phyloP scores from a whole-genome alignment of 2,329 filamentous ascomycete species.

The Aspergillus sp. region DNA sequence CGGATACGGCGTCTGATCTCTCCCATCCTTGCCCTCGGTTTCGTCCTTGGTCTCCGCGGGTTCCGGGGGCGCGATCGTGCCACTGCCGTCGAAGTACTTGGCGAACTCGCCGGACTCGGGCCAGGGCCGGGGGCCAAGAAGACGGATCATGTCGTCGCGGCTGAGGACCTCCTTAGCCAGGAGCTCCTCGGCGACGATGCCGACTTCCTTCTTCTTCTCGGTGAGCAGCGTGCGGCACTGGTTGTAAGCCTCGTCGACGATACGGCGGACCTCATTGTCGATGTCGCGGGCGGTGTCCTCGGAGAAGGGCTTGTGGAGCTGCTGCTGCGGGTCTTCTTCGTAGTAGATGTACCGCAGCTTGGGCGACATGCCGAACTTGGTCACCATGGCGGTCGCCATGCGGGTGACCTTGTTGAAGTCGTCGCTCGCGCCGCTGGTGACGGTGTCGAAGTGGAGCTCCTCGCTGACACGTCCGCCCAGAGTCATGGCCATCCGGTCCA shows the following conservation, averaged over 20 bases:
- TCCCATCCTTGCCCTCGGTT: slow-evolving; percentile 44
- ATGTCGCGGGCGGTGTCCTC: slow-evolving; percentile 92
- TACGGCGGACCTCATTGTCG: slow-evolving; percentile 84
- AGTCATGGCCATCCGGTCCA: slow-evolving; percentile 99
- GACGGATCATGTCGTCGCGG: slow-evolving; percentile 85
- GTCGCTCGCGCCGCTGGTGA: slow-evolving; percentile 91
- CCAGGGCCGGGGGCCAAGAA: slow-evolving; percentile 82
- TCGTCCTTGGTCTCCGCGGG: slow-evolving; percentile 35
- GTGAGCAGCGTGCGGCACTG: slow-evolving; percentile 81
- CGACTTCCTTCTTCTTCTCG: slow-evolving; percentile 84
- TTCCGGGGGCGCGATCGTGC: slow-evolving; percentile 55
- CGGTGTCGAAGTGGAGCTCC: slow-evolving; percentile 93
- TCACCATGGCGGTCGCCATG: slow-evolving; percentile 97
- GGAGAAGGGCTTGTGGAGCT: slow-evolving; percentile 91
- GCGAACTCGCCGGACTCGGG: slow-evolving; percentile 84
- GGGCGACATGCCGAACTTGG: slow-evolving; percentile 97
- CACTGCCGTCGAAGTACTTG: slow-evolving; percentile 77
- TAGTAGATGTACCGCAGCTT: slow-evolving; percentile 94
- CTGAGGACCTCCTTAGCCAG: slow-evolving; percentile 87
- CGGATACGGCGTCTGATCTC: slow-evolving; percentile 32
- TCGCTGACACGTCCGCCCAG: slow-evolving; percentile 92
- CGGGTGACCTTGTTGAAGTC: slow-evolving; percentile 98
- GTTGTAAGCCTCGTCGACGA: slow-evolving; percentile 89
- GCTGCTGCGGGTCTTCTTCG: slow-evolving; percentile 70
- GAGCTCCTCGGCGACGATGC: slow-evolving; percentile 88